These are phyloP conservation scores for Auriculariales sp. DNA, from an alignment of 768 basidiomycete genomes.

Conservation along the genomic window DNA sequence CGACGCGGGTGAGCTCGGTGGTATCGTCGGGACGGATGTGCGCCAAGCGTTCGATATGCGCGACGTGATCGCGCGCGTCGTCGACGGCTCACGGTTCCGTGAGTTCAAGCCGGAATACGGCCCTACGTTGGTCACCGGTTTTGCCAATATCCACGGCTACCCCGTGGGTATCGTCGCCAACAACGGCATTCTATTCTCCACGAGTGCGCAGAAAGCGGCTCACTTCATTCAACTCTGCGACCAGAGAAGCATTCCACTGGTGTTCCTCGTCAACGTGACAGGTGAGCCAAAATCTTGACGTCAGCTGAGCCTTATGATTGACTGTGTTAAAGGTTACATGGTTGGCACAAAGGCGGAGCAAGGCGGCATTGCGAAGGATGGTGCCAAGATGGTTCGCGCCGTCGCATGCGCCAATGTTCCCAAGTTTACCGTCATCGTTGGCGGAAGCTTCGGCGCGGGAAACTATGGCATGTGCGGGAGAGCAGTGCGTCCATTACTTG, in stretches of 20 bases:
- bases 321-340: slow-evolving; percentile 57
- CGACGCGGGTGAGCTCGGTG: slow-evolving; percentile 68
- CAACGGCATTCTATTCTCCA: slow-evolving; percentile 89
- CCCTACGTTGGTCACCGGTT: slow-evolving; percentile 80
- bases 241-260: slow-evolving; percentile 73
- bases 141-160: slow-evolving; percentile 78
- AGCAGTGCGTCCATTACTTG: not conserved
- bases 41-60: slow-evolving; percentile 87
- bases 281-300: slow-evolving; percentile 24
- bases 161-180: slow-evolving; percentile 87
- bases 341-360: slow-evolving; percentile 90
- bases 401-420: slow-evolving; percentile 90
- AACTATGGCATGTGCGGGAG: slow-evolving; percentile 66
- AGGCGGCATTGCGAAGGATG: slow-evolving; percentile 90
- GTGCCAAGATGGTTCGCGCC: slow-evolving; percentile 93
- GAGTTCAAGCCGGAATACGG: slow-evolving; percentile 98
- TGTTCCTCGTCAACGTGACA: slow-evolving; percentile 94
- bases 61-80: slow-evolving; percentile 81
- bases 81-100: slow-evolving; percentile 81
- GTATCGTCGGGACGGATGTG: slow-evolving; percentile 82
- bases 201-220: slow-evolving; percentile 84
- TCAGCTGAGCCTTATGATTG: not conserved
- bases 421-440: slow-evolving; percentile 84
- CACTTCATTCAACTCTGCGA: slow-evolving; percentile 94
- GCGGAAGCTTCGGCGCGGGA: slow-evolving; percentile 88